A percentile compares a stretch with the other conserved stretches of the same genome.
Evolutionary conservation across 768 basidiomycete species (phyloP).

Genomic region (Russula griseocarnosa): DNA sequence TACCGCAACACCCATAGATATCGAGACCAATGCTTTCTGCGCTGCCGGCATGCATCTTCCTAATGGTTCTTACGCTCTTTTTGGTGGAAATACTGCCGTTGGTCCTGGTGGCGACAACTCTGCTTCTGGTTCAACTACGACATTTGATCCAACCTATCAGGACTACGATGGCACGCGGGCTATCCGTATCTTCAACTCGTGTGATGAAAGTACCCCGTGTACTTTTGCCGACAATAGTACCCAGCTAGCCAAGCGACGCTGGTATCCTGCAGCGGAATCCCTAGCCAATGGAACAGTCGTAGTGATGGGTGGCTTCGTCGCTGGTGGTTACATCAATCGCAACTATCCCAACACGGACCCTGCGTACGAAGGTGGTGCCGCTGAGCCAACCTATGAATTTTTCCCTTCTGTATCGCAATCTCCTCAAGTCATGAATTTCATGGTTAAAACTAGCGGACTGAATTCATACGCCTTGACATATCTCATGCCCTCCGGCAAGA

Average conservation of each 20-base stretch:
- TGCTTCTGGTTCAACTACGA: slow-evolving; percentile 40
- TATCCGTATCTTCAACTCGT: slow-evolving; percentile 81
- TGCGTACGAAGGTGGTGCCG: slow-evolving; percentile 56
- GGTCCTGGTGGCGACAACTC: slow-evolving; percentile 59
- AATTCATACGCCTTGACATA: slow-evolving; percentile 74
- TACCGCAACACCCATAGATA: slow-evolving; percentile 61
- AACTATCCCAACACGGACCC: slow-evolving; percentile 70
- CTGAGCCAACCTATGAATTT: slow-evolving; percentile 82
- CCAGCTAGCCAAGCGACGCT: slow-evolving; percentile 63
- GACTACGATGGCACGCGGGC: slow-evolving; percentile 78
- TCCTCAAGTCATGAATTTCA: slow-evolving; percentile 58
- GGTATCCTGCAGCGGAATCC: slow-evolving; percentile 76
- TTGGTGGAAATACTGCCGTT: slow-evolving; percentile 77
- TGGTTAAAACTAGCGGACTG: slow-evolving; percentile 67
- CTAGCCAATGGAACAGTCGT: slow-evolving; percentile 73
- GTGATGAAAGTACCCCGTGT: slow-evolving; percentile 53
- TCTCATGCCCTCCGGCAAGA: slow-evolving; percentile 70
- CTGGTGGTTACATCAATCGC: slow-evolving; percentile 75
- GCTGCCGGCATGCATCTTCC: slow-evolving; percentile 80
- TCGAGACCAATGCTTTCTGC: slow-evolving; percentile 72
- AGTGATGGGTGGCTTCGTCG: slow-evolving; percentile 76
- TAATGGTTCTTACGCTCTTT: slow-evolving; percentile 68
- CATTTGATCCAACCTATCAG: slow-evolving; percentile 63
- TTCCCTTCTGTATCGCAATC: slow-evolving; percentile 56
- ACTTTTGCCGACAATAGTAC: slow-evolving; percentile 69